Base-by-base conservation (phyloP, 1,139 yeast genomes). In the Zygoascus sp. region DNA sequence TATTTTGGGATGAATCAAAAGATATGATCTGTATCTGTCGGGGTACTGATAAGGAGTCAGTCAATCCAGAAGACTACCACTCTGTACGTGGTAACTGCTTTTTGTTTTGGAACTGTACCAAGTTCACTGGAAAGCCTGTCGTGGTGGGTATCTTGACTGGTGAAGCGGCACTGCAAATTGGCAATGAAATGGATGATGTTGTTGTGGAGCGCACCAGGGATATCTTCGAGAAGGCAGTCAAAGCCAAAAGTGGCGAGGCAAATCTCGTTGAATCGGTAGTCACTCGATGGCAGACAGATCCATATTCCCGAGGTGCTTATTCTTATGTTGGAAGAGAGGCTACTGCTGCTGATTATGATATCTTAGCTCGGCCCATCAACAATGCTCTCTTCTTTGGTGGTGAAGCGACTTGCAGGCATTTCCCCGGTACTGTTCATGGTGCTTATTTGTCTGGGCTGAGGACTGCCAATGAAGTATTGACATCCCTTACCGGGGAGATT, bases 341-440 rank as follows among this genome's bases (percentile, higher is more conserved):
- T 10, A 65, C 73, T 2, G 71, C 70, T 6, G 70, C 65, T 0
- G 75, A 70, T 47, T 72, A 68, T 48, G 74, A 70, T 38, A 50
- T 63, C 13, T 56, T 71, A 45, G 73, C 73, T 2, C 57, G 69
- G 20, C 72, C 72, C 1, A 63, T 69, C 17, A 63, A 60, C 30
- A 59, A 66, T n/a, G n/a, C n/a, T 28, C 51, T 71, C 42, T 69
- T 65, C 50, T 70, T 71, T 51, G 75, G 75, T 1, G 75, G 75
- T 30, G 75, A 70, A 46, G 75, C 74, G 0, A 70, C 75, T 1
- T 67, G 70, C 37, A 58, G 74, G 7, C 55, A 64, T 10, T 64
- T 66, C 45, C 75, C 75, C 0, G 73, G 73, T 1, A 69, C 75
- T 0, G 70, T 70, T 3, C 75, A 71, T 47, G 75, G 75, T 1